Evolutionary conservation across 1,284 basidiomycete genomes (phyloP).

Genomic region (Cutaneotrichosporon cutaneum): DNA sequence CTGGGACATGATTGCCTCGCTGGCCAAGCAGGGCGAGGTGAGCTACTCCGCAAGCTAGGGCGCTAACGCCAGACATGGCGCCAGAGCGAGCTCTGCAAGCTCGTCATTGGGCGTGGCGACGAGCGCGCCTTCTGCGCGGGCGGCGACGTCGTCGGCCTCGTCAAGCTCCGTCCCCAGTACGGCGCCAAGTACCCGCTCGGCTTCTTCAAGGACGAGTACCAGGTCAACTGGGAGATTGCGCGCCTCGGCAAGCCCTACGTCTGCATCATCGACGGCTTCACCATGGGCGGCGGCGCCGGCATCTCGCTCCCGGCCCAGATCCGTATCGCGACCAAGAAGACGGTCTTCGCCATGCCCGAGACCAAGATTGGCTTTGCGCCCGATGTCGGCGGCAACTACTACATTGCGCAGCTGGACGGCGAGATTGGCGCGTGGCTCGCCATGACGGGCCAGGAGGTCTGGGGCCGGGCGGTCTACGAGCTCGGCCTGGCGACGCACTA

Average conservation of each 20-base stretch:
- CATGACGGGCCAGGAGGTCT: conserved; percentile 74
- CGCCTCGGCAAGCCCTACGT: conserved; percentile 82
- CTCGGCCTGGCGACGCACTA: conserved; percentile 89
- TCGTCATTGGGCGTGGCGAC: conserved; percentile 73
- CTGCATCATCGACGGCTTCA: conserved; percentile 83
- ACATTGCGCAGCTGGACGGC: conserved; percentile 86
- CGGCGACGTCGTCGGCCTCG: conserved; percentile 69
- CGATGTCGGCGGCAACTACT: conserved; percentile 82
- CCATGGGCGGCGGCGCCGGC: conserved; percentile 95
- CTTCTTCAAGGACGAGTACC: conserved; percentile 94
- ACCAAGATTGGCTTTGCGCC: conserved; percentile 71
- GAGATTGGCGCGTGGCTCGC: conserved; percentile 88
- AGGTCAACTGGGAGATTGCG: conserved; percentile 81
- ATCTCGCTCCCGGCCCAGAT: conserved; percentile 84
- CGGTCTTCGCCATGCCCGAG: conserved; percentile 95
- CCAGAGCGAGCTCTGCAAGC: conserved; percentile 66
- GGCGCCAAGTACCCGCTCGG: conserved; percentile 62
- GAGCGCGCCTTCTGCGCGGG: conserved; percentile 91
- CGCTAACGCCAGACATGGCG: conserved; percentile 67
- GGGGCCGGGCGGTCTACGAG: conserved; percentile 78
- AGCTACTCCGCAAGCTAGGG: conserved; percentile 11
- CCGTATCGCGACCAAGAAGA: conserved; percentile 91
- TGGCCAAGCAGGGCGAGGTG: conserved; percentile 58
- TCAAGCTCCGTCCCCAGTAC: conserved; percentile 29
- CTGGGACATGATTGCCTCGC: conserved; percentile 72